phyloP scores from a whole-genome alignment of 2,329 filamentous ascomycete species.

The Neoscytalidium dimidiatum region DNA sequence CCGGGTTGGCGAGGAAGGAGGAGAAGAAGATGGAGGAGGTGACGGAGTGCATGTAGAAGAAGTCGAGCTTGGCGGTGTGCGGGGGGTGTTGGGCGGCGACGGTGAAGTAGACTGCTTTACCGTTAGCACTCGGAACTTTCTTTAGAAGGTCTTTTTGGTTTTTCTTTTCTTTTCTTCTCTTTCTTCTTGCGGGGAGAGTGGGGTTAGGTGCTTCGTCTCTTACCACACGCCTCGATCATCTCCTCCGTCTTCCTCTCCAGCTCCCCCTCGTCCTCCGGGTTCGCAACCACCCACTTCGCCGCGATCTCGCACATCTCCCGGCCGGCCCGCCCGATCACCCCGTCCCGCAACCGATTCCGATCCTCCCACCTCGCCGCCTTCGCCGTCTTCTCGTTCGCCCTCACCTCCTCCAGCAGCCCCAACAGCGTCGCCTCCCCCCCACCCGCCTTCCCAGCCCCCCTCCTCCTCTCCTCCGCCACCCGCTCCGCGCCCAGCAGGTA shows the following conservation, averaged over 20 bases:
- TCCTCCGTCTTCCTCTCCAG: constrained; percentile 60
- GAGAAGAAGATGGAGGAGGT: constrained; percentile 76
- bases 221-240: constrained; percentile 68
- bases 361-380: constrained; percentile 56
- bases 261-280: constrained; percentile 55
- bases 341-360: constrained; percentile 67
- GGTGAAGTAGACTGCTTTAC: constrained; percentile 53
- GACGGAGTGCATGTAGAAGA: constrained; percentile 78
- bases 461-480: constrained; percentile 38
- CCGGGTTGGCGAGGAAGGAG: constrained; percentile 59
- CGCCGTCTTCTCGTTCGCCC: constrained; percentile 58
- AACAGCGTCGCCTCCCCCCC: constrained; percentile 47
- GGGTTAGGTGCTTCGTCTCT: constrained; percentile 21
- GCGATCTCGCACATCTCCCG: constrained; percentile 65
- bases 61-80: constrained; percentile 75
- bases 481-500: constrained; percentile 60
- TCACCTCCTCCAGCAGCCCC: constrained; percentile 63
- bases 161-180: too few species aligned
- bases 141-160: too few species aligned
- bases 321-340: constrained; percentile 63
- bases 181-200: background rate
- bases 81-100: constrained; percentile 63
- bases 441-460: constrained; percentile 30
- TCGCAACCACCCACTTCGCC: constrained; percentile 53
- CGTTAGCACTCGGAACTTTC: background rate